A percentile compares a stretch with the other conserved stretches of the same genome.
Conservation (phyloP, 768 basidiomycete genomes). For the Boletales sp. region DNA sequence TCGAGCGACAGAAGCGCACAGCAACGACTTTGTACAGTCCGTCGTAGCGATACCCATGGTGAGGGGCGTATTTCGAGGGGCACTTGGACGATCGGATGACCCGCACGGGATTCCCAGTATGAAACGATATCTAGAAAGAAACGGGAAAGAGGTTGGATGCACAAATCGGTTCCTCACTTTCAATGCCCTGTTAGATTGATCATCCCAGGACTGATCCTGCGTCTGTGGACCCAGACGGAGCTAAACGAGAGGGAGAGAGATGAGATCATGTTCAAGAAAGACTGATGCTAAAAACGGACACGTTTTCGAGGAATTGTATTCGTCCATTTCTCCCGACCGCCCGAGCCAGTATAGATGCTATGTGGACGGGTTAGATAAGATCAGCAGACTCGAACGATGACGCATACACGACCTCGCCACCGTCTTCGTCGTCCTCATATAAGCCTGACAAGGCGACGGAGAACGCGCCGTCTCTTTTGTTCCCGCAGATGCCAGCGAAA, state of each 20-base stretch:
- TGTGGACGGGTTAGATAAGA: not conserved
- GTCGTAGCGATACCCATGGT: conserved; percentile 27
- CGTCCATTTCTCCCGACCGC: conserved; percentile 15
- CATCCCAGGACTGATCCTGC: conserved; percentile 21
- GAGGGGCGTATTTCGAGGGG: conserved; percentile 25
- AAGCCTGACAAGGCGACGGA: conserved; percentile 19
- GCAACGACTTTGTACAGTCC: conserved; percentile 25
- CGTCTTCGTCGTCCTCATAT: conserved; percentile 25
- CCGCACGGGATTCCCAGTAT: conserved; percentile 19
- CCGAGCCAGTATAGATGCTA: conserved; percentile 28
- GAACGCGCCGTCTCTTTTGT: not conserved
- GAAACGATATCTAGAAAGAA: conserved; percentile 17
- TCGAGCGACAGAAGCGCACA: conserved; percentile 9
- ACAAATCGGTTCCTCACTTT: conserved; percentile 7
- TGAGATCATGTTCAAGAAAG: not conserved
- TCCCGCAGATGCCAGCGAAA: conserved; percentile 22
- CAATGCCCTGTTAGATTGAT: conserved; percentile 11
- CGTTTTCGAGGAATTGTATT: conserved; percentile 14
- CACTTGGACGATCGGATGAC: conserved; percentile 22
- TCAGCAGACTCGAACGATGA: not conserved
- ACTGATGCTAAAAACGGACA: conserved; percentile 10
- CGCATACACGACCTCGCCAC: conserved; percentile 24
- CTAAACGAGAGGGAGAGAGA: not conserved
- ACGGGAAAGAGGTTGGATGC: not conserved
- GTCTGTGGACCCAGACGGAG: conserved; percentile 20